Evolutionary conservation across 306 rosid species (phyloP), one percentile per base, ranked within the genome.

Genomic region (Purshia tridentata): DNA sequence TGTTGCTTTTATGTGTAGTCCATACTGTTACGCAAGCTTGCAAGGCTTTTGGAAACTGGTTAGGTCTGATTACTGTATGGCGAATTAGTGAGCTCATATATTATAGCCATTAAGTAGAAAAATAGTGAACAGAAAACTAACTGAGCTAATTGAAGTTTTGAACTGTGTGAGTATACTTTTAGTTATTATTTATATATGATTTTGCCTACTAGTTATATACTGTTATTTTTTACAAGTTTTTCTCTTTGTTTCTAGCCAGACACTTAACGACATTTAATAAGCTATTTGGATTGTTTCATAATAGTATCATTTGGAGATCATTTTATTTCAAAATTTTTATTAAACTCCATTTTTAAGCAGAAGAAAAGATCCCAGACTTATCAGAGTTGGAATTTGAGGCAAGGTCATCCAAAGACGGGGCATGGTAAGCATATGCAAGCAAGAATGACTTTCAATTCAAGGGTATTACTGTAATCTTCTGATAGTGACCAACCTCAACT

Each of bases 331-430:
- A 16, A 45, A 11, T 54, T 56, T 78, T 80, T 47, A 15, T 61
- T 71, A 13, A 44, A 42, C 54, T 49, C 45, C 11, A 29, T 44
- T 55, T 50, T 6, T 74, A 79, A 81, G 83, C 74, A 76, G 99
- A 72, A 72, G 85, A 86, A 69, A 82, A 61, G 56, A 72, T 62
- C 51, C 80, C 47, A 51, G 87, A 88, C n/a, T 63, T 88, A 19
- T 85, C 90, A 5, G 87, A 83, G 62, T 77, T 91, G 85, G 99
- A 91, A 81, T 95, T 95, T 57, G 99, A 94, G 82, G 99, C 98
- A 4, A 90, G 81, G 78, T 94, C 99, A 54, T 78, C 97, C 61
- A 94, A 91, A 80, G 98, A 94, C 69, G 96, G 90, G 59, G 99
- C 99, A 73, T 94, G 99, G 99, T 94, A 85, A 76, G 87, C 63